Base-by-base conservation (phyloP, 83 land plant species). In the Diphasiastrum complanatum region DNA sequence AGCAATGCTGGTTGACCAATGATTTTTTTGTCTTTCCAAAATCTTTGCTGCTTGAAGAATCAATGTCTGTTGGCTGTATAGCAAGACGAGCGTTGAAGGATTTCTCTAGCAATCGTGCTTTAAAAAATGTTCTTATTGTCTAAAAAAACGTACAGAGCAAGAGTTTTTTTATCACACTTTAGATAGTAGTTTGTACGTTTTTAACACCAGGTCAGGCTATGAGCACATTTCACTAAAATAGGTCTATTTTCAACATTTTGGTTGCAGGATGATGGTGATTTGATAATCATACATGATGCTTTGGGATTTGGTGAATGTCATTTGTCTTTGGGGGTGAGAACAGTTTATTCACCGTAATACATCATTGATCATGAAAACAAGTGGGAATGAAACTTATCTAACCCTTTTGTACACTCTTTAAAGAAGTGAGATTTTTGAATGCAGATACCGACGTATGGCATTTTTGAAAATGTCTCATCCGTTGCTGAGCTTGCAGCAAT, bases 361-460 rank as follows among this genome's bases (percentile, higher is more conserved):
- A 61, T 4, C 5, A 41, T 43, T 40, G 57, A 5, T 47, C 51
- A 5, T 47, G 51, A n/a, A n/a, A n/a, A n/a, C n/a, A 24, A 22
- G 18, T 5, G 14, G 29, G 36, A 10, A 29, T 3, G 19, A n/a
- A 45, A 19, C 63, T 20, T n/a, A n/a, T n/a, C n/a, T n/a, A n/a
- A n/a, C n/a, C n/a, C n/a, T n/a, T n/a, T n/a, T n/a, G n/a, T n/a
- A n/a, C n/a, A n/a, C 51, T 48, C 23, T 18, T n/a, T n/a, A n/a
- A n/a, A n/a, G n/a, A n/a, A 22, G 1, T 37, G 18, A 49, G 18
- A 11, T 35, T 28, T 62, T 10, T 29, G 5, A 10, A 37, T 51
- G 65, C 84, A 87, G 97, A 78, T 92, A 43, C 95, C 91, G 4
- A 87, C 71, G 48, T 82, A 87, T 80, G 98, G 95, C 20, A 92